Conservation (phyloP, 2,329 filamentous ascomycete genomes). For the Ambrosiella xylebori region DNA sequence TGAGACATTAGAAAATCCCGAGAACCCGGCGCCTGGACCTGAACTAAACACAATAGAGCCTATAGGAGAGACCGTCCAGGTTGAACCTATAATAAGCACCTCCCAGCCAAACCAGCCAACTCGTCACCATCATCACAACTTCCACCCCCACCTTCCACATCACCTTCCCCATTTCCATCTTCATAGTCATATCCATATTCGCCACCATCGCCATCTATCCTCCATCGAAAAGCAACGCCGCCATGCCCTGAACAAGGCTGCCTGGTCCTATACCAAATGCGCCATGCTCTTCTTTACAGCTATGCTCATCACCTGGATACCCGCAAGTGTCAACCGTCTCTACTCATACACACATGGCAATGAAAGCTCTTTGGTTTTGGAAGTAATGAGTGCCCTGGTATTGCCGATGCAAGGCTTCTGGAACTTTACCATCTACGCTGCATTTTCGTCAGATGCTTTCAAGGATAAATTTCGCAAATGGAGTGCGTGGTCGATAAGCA, state of each 20-base stretch:
- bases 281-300: conserved; percentile 48
- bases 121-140: conserved; percentile 25
- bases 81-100: background rate
- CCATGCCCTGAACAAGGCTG: conserved; percentile 37
- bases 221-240: conserved; percentile 5
- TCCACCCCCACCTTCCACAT: background rate
- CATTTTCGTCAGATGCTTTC: conserved; percentile 44
- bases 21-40: background rate
- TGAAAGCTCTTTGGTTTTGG: conserved; percentile 34
- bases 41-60: background rate
- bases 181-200: background rate
- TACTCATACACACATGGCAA: conserved; percentile 41
- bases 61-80: background rate
- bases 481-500: background rate
- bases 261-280: conserved; percentile 47
- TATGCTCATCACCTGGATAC: conserved; percentile 52
- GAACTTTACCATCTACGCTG: conserved; percentile 56
- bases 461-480: conserved; percentile 17
- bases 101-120: background rate
- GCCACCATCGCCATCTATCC: conserved; percentile 14
- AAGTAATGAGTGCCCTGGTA: conserved; percentile 51
- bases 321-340: conserved; percentile 53
- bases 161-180: background rate
- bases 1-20: too few relatives aligned
- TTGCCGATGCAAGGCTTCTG: conserved; percentile 63